Conservation (phyloP, 495 filamentous ascomycete genomes). For the Polyplosphaeria fusca region DNA sequence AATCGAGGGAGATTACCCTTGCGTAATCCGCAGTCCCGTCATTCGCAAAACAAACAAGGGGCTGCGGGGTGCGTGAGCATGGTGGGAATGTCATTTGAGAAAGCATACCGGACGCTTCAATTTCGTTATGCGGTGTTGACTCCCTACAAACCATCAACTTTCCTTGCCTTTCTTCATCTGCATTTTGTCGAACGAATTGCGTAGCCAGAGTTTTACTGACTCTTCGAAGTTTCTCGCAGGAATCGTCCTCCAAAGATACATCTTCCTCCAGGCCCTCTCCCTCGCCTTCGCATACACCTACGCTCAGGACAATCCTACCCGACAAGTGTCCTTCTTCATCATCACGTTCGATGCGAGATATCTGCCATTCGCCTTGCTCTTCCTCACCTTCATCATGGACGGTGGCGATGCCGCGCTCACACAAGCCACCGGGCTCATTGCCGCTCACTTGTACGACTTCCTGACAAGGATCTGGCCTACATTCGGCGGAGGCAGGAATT, state of each 20-base stretch:
- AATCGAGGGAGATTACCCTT: slow-evolving; percentile 95
- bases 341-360: slow-evolving; percentile 71
- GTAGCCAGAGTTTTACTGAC: slow-evolving; percentile 10
- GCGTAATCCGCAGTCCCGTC: slow-evolving; percentile 65
- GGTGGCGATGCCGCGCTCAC: slow-evolving; percentile 49
- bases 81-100: slow-evolving; percentile 88
- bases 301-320: slow-evolving; percentile 74
- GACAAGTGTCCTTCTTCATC: slow-evolving; percentile 67
- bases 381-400: slow-evolving; percentile 60
- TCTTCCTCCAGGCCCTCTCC: slow-evolving; percentile 66
- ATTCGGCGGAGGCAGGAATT: slow-evolving; percentile 74
- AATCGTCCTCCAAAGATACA: slow-evolving; percentile 46
- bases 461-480: slow-evolving; percentile 75
- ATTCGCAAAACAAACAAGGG: slow-evolving; percentile 71
- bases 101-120: slow-evolving; percentile 61
- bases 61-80: slow-evolving; percentile 73
- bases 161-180: not conserved
- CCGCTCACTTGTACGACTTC: slow-evolving; percentile 84
- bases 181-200: not conserved
- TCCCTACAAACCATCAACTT: slow-evolving; percentile 70
- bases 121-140: slow-evolving; percentile 74
- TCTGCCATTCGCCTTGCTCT: slow-evolving; percentile 72
- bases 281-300: slow-evolving; percentile 78
- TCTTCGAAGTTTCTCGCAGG: slow-evolving; percentile 51
- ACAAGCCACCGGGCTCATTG: slow-evolving; percentile 67